phyloP scores from a whole-genome alignment of 768 basidiomycete genomes.

The Paxillus involutus region DNA sequence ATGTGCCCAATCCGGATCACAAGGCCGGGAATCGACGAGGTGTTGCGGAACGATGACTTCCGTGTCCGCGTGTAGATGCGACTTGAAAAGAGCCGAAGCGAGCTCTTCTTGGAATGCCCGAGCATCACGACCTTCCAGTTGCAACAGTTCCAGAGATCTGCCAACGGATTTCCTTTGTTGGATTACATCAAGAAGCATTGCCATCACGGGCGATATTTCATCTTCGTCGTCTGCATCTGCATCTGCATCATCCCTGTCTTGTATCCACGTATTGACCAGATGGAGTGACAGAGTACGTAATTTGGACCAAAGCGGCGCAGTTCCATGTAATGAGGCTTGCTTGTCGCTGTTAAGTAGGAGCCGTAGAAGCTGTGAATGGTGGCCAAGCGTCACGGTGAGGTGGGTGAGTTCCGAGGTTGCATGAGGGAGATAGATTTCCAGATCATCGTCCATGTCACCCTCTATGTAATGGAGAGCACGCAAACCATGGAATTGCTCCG shows the following conservation, averaged over 20 bases:
- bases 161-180: constrained; percentile 32
- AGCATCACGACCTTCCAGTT: constrained; percentile 25
- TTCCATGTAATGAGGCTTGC: constrained; percentile 32
- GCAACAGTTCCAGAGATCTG: constrained; percentile 22
- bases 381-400: constrained; percentile 33
- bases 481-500: constrained; percentile 34
- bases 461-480: constrained; percentile 33
- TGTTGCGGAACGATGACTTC: constrained; percentile 15
- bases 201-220: constrained; percentile 30
- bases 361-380: constrained; percentile 31
- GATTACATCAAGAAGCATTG: constrained; percentile 30
- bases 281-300: constrained; percentile 30
- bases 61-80: constrained; percentile 25
- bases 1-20: constrained; percentile 28
- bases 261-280: constrained; percentile 27
- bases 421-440: constrained; percentile 33
- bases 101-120: constrained; percentile 28
- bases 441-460: constrained; percentile 34
- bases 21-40: constrained; percentile 16
- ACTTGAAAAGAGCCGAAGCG: constrained; percentile 22
- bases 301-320: constrained; percentile 30
- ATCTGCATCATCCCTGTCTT: constrained; percentile 34
- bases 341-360: constrained; percentile 35
- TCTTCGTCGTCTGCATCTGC: constrained; percentile 31
- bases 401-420: constrained; percentile 35